A percentile compares a stretch with the other conserved stretches of the same genome.
These are phyloP conservation scores for Paramarasmius palmivorus DNA, from an alignment of 1,284 basidiomycete genomes.

Conservation along the genomic window DNA sequence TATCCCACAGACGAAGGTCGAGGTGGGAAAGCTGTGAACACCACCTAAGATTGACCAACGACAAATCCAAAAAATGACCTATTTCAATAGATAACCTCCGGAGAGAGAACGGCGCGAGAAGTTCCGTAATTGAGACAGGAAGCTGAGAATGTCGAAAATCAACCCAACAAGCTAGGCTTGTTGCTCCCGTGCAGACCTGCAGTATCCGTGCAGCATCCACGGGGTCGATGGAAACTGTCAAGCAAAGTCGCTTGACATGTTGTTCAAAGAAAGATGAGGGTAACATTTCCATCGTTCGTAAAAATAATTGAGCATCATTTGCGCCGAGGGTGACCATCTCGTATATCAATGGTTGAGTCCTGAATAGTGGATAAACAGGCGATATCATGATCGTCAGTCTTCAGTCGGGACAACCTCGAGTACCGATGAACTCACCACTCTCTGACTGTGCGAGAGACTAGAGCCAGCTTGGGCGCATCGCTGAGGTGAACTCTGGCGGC, in stretches of 20 bases:
- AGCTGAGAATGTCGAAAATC: conserved; percentile 25
- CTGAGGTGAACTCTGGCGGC: conserved; percentile 24
- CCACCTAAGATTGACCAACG: conserved; percentile 12
- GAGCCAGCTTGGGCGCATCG: conserved; percentile 25
- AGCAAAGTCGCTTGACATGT: conserved; percentile 35
- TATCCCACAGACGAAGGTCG: conserved; percentile 17
- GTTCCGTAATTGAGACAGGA: conserved; percentile 16
- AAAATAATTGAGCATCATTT: conserved; percentile 30
- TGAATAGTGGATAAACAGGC: conserved; percentile 15
- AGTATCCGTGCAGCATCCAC: conserved; percentile 28
- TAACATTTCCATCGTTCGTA: conserved; percentile 31
- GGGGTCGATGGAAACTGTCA: conserved; percentile 30
- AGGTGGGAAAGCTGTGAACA: conserved; percentile 23
- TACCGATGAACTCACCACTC: conserved; percentile 25
- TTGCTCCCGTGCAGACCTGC: conserved; percentile 31
- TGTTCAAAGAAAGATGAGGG: conserved; percentile 31
- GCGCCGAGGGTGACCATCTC: conserved; percentile 33
- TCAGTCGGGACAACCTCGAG: background rate
- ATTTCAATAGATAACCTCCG: conserved; percentile 34
- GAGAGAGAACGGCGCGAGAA: conserved; percentile 28
- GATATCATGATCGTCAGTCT: conserved; percentile 8
- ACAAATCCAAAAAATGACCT: conserved; percentile 23
- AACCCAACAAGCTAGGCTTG: conserved; percentile 36
- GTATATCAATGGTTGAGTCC: conserved; percentile 34
- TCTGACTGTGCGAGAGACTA: conserved; percentile 30